These are phyloP conservation scores for Ustilago trichophora DNA, from an alignment of 1,284 basidiomycete genomes.

Conservation along the genomic window DNA sequence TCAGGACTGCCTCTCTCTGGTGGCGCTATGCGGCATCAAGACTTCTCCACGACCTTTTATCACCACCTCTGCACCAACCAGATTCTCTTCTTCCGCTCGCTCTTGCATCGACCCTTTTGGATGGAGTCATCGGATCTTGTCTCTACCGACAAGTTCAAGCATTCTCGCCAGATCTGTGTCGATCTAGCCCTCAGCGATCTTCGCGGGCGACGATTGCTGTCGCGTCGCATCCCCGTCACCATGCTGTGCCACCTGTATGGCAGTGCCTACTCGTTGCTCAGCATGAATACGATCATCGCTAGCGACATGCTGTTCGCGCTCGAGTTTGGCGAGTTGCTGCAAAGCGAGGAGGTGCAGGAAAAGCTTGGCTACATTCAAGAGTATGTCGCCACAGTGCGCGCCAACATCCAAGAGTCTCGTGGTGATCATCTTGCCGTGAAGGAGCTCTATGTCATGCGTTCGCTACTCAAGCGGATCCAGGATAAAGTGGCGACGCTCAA, in stretches of 20 bases:
- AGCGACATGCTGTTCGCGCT: slow-evolving; percentile 38
- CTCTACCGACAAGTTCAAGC: slow-evolving; percentile 16
- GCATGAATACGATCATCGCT: slow-evolving; percentile 47
- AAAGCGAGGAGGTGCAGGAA: slow-evolving; percentile 31
- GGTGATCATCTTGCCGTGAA: slow-evolving; percentile 42
- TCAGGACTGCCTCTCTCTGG: slow-evolving; percentile 13
- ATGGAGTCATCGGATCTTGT: slow-evolving; percentile 41
- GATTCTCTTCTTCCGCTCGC: slow-evolving; percentile 41
- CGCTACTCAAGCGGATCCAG: slow-evolving; percentile 36
- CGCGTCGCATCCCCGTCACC: slow-evolving; percentile 34
- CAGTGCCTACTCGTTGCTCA: slow-evolving; percentile 39
- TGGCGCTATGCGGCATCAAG: slow-evolving; percentile 30
- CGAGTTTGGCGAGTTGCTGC: slow-evolving; percentile 22
- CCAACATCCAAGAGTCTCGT: slow-evolving; percentile 42
- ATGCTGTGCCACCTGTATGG: slow-evolving; percentile 43
- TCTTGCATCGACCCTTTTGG: slow-evolving; percentile 42
- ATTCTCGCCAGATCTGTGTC: slow-evolving; percentile 38
- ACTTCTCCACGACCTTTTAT: slow-evolving; percentile 42
- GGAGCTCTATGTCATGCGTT: slow-evolving; percentile 43
- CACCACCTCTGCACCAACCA: slow-evolving; percentile 42
- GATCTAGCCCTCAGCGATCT: slow-evolving; percentile 33
- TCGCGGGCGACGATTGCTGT: slow-evolving; percentile 31
- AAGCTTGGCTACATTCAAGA: slow-evolving; percentile 42
- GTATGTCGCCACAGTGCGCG: slow-evolving; percentile 33
- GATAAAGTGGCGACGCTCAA: slow-evolving; percentile 38